These are phyloP conservation scores for Grammothele lineata DNA, from an alignment of 768 basidiomycete species.

Conservation along the genomic window DNA sequence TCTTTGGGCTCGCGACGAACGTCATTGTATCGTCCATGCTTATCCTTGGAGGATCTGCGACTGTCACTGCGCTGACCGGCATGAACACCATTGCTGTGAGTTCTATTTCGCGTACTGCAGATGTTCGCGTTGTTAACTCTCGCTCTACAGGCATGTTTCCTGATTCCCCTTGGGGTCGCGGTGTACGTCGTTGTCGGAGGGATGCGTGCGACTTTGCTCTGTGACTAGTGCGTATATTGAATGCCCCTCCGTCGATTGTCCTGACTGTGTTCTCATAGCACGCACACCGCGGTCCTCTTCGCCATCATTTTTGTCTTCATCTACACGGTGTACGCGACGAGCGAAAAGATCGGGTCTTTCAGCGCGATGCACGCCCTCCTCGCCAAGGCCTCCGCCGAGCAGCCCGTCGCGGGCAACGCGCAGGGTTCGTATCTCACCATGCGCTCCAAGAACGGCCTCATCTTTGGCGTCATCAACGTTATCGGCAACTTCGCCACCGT, in stretches of 20 bases:
- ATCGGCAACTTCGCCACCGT: conserved; percentile 78
- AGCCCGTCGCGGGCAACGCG: conserved; percentile 78
- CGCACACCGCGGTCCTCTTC: conserved; percentile 84
- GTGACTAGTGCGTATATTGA: conserved; percentile 71
- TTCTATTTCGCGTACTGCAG: not conserved
- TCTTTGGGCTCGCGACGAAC: conserved; percentile 91
- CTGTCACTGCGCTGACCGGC: conserved; percentile 83
- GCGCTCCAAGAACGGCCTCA: conserved; percentile 48
- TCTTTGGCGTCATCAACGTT: conserved; percentile 80
- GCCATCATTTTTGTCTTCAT: conserved; percentile 74
- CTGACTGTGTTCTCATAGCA: conserved; percentile 40
- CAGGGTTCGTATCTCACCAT: conserved; percentile 73
- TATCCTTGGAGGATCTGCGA: conserved; percentile 78
- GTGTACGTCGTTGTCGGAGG: conserved; percentile 87
- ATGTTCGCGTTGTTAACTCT: not conserved
- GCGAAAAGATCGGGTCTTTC: conserved; percentile 74
- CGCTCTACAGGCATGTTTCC: conserved; percentile 66
- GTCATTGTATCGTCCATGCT: conserved; percentile 88
- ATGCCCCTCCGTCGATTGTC: too few species aligned
- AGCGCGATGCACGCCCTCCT: conserved; percentile 77
- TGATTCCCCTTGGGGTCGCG: conserved; percentile 83
- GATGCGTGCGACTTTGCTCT: conserved; percentile 81
- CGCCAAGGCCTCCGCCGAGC: conserved; percentile 41
- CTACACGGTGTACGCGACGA: conserved; percentile 82
- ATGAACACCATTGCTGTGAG: conserved; percentile 81